Conservation (phyloP, 306 rosid genomes). For the Cyclanthera cordifolia region DNA sequence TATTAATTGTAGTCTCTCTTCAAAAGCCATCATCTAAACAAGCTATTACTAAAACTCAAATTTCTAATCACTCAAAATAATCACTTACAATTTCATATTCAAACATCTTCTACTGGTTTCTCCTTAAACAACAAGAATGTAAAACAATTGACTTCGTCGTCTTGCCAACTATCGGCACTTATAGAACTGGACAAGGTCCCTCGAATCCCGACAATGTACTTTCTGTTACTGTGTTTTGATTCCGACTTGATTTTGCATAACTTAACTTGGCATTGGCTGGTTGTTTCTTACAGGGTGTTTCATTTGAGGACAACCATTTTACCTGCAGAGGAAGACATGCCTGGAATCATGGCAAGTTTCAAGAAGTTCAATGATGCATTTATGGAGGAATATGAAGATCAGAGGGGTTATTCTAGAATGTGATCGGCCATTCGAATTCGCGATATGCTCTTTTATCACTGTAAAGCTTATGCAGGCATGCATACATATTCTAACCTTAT, state of each 20-base stretch:
- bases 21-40: too few relatives aligned
- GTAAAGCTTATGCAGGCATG: slow-evolving; percentile 13
- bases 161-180: background rate
- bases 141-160: too few relatives aligned
- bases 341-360: slow-evolving; percentile 67
- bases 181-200: background rate
- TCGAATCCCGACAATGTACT: background rate
- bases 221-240: background rate
- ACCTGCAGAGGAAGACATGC: slow-evolving; percentile 97
- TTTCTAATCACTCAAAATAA: too few relatives aligned
- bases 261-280: background rate
- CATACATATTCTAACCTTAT: slow-evolving; percentile 8
- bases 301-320: slow-evolving; percentile 97
- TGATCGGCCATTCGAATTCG: slow-evolving; percentile 11
- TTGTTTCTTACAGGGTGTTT: slow-evolving; percentile 48
- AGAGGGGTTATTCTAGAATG: slow-evolving; percentile 82
- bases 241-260: background rate
- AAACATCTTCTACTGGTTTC: too few relatives aligned
- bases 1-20: too few relatives aligned
- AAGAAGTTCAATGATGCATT: slow-evolving; percentile 87
- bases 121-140: too few relatives aligned
- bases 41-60: too few relatives aligned
- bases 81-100: too few relatives aligned
- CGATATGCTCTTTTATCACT: background rate
- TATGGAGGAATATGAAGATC: slow-evolving; percentile 95